Base-by-base conservation (phyloP, 768 basidiomycete genomes). In the Mycena leptocephala region DNA sequence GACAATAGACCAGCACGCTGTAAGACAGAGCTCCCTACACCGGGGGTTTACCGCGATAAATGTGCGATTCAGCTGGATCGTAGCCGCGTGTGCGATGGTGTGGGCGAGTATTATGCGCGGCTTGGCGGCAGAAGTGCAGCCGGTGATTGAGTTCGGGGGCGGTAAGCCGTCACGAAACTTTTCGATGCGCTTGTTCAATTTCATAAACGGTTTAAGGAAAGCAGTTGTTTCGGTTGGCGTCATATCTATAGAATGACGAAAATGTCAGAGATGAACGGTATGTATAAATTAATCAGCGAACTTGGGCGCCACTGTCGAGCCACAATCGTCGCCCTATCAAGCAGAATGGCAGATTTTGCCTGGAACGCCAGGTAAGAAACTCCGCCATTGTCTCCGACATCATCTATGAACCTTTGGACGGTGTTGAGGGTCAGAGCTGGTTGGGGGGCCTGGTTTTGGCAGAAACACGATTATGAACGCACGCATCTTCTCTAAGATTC, bases 111-210 rank as follows among this genome's bases (percentile, higher is more conserved):
- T 58, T 11, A 65, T 33, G 33, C 48, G 33, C 35, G 74, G 53
- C 43, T 56, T 70, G 18, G 51, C 32, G 6, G 43, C 28, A 1
- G 68, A 9, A 14, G 73, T 32, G 73, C 41, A 61, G 24, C 43
- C 35, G 26, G 61, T 68, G 11, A 70, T 24, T 43, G 68, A 28
- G 33, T 51, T 76, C 26, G 66, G 72, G 13, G 65, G 24, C 9
- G 62, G 70, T 24, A 76, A 43, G 41, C 41, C 33, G 67, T 51
- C 65, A 6, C 66, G 76, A 26, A 82, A 75, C 3, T 72, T 79
- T 6, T 70, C 76, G 20, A 85, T 80, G 24, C 82, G 78, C 20
- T 74, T 39, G 46, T 86, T 84, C 62, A 85, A 39, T 20, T 70
- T 75, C 16, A 61, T 68, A 3, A 85, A 83, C 7, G 76, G 75